Percentiles rank a stretch among this genome's conserved stretches.
These are phyloP conservation scores for Ormosia emarginata DNA, from an alignment of 306 rosid species.

Conservation along the genomic window DNA sequence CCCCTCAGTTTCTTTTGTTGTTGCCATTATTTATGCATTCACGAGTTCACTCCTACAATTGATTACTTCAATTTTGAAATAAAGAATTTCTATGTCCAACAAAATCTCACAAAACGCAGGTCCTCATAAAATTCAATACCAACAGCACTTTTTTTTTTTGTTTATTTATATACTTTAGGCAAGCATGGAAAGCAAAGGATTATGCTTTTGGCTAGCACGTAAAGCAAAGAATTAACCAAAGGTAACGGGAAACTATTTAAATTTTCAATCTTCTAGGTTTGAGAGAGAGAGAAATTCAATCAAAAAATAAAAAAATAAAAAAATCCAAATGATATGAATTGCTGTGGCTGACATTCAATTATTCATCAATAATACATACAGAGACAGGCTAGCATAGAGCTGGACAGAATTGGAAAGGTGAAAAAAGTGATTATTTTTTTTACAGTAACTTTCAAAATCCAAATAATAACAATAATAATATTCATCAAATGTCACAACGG, in stretches of 20 bases:
- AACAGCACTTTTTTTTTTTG: not conserved
- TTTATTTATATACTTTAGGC: not conserved
- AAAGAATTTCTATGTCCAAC: not conserved
- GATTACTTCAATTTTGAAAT: not conserved
- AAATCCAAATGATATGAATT: not conserved
- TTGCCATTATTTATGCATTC: not conserved
- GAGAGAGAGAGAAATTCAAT: not conserved
- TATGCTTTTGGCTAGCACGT: not conserved
- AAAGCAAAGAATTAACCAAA: not conserved
- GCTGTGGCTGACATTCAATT: slow-evolving; percentile 1
- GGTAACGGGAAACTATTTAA: not conserved
- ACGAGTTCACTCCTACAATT: not conserved
- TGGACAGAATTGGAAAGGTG: not conserved
- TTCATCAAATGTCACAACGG: slow-evolving; percentile 12
- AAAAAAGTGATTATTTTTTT: not conserved
- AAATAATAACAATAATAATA: not conserved
- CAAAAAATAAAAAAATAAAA: not conserved
- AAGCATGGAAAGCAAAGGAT: slow-evolving; percentile 1
- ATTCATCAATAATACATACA: not conserved
- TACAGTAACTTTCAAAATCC: not conserved
- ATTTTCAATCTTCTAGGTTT: not conserved
- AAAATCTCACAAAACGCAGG: not conserved
- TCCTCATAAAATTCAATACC: not conserved
- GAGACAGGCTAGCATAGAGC: slow-evolving; percentile 3
- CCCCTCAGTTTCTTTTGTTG: not conserved